These are phyloP conservation scores for Botrytis medusae DNA, from an alignment of 2,329 filamentous ascomycete species.

Conservation along the genomic window DNA sequence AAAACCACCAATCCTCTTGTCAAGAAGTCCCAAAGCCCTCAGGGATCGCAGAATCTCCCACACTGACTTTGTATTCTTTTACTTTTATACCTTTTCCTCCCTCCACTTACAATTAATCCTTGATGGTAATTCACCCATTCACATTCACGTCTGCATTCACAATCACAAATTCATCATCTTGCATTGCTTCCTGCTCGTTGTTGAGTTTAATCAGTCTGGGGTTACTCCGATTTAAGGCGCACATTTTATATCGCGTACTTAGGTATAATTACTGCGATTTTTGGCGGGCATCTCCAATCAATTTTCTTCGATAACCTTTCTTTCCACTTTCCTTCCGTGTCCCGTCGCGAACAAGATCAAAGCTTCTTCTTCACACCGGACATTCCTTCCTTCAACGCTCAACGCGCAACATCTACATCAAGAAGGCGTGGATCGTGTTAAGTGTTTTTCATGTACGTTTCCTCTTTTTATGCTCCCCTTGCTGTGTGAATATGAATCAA, in stretches of 20 bases:
- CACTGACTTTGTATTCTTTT: neutral
- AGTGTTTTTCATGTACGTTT: constrained; percentile 10
- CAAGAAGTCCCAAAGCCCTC: constrained; percentile 1
- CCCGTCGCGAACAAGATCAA: constrained; percentile 11
- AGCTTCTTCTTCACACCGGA: constrained; percentile 2
- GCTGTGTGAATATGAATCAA: neutral
- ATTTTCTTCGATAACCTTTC: constrained; percentile 9
- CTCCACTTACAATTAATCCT: constrained; percentile 7
- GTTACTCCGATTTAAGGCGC: neutral
- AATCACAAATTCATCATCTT: constrained; percentile 13
- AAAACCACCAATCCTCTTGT: neutral
- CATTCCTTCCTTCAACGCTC: neutral
- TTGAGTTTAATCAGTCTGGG: neutral
- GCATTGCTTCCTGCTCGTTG: constrained; percentile 14
- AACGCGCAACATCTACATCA: constrained; percentile 6
- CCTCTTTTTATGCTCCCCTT: neutral
- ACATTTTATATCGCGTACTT: neutral
- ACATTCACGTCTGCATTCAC: constrained; percentile 3
- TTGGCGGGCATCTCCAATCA: neutral
- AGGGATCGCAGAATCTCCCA: constrained; percentile 22
- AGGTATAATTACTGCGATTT: neutral
- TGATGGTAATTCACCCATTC: neutral
- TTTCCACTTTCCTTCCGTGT: constrained; percentile 16
- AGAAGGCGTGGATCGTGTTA: constrained; percentile 1
- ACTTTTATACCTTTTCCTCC: neutral